Evolutionary conservation across 306 rosid genomes (phyloP).

Genomic region (Vigna unguiculata): DNA sequence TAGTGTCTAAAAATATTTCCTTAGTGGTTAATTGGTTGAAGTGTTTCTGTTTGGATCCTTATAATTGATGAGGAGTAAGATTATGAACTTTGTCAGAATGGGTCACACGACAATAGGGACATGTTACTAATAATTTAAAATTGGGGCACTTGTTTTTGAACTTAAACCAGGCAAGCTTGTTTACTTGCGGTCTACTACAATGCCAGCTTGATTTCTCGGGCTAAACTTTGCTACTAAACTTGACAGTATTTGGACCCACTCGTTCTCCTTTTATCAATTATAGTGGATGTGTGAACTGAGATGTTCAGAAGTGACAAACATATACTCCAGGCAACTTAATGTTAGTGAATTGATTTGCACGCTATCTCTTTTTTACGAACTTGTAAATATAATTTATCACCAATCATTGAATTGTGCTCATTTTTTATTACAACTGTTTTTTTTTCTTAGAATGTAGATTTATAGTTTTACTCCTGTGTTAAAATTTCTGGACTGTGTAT

Average conservation of each 20-base stretch:
- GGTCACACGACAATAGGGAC: background rate
- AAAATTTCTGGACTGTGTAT: slow-evolving; percentile 25
- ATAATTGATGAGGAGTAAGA: background rate
- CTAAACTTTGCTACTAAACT: background rate
- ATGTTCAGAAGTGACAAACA: slow-evolving; percentile 6
- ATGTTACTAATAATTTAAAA: background rate
- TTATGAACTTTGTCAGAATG: background rate
- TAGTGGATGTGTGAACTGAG: background rate
- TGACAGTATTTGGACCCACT: background rate
- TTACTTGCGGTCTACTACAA: too few species aligned
- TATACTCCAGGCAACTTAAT: slow-evolving; percentile 5
- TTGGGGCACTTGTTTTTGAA: background rate
- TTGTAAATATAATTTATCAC: slow-evolving; percentile 5
- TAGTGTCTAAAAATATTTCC: background rate
- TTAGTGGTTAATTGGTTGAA: background rate
- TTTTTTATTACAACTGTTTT: background rate
- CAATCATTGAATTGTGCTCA: background rate
- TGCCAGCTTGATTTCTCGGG: background rate
- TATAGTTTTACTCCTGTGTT: slow-evolving; percentile 22
- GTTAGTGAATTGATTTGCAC: background rate
- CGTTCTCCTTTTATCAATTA: background rate
- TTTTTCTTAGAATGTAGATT: background rate
- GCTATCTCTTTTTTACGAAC: background rate
- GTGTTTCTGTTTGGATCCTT: background rate
- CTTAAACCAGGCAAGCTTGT: background rate